Conservation (phyloP, 2,329 filamentous ascomycete species). For the Cercospora sp. region DNA sequence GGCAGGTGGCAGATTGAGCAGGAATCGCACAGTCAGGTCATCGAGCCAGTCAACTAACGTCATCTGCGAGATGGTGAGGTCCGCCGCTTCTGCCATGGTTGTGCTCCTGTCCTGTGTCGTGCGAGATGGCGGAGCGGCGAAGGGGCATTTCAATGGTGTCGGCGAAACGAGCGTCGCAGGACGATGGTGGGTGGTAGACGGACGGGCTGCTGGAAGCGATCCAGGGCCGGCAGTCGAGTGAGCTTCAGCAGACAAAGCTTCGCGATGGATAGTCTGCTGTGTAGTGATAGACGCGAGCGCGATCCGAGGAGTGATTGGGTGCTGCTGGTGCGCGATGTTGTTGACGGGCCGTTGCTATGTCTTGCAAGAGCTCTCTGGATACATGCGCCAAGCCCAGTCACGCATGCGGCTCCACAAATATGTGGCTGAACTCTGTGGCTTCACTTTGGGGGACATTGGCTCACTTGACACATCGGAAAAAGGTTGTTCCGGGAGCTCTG, state of each 20-base stretch:
- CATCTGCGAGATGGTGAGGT: conserved; percentile 64
- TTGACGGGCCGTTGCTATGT: not conserved
- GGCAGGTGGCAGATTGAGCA: conserved; percentile 91
- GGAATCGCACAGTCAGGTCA: conserved; percentile 96
- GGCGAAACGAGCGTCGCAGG: not conserved
- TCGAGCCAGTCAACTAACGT: conserved; percentile 94
- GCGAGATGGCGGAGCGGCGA: conserved; percentile 30
- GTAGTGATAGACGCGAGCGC: not conserved
- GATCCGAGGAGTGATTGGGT: not conserved
- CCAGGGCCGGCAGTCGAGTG: conserved; percentile 12
- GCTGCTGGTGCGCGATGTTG: not conserved
- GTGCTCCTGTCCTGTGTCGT: conserved; percentile 46
- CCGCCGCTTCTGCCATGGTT: conserved; percentile 56
- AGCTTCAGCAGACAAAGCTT: conserved; percentile 11
- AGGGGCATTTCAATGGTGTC: conserved; percentile 23
- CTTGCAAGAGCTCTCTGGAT: not conserved
- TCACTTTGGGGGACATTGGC: not conserved
- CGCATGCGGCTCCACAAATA: not conserved
- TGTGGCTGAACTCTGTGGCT: not conserved
- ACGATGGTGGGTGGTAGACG: not conserved
- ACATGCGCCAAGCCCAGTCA: not conserved
- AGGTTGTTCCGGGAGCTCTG: not conserved
- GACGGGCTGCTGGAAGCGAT: conserved; percentile 12
- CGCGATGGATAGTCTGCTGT: not conserved
- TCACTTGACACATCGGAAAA: not conserved